Evolutionary conservation across 2,329 filamentous ascomycete genomes (phyloP), one percentile per base, ranked within the genome.

Genomic region (Cladosporium colombiae): DNA sequence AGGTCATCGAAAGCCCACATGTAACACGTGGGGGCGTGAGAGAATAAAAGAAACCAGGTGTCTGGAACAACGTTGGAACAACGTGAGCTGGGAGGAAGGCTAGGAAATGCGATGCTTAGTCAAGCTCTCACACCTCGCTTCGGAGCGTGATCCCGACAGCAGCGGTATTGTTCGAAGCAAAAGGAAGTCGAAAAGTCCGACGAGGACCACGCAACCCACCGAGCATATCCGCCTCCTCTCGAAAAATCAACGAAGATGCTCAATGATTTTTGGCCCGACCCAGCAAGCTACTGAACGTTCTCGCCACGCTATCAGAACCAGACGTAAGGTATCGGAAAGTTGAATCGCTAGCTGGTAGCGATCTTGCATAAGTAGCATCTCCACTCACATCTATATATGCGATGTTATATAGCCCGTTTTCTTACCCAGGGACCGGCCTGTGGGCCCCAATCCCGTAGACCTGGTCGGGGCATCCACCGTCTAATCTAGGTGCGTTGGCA

Each of bases 151-250:
- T 21, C 4, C 8, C n/a, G n/a, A 23, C n/a, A 21, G 31, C 29
- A 31, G 29, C 52, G n/a, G 21, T 21, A 13, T 3, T 55, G 18
- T 7, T 55, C 27, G 16, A 33, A 13, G 5, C 25, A 11, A 55
- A 18, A n/a, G 14, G n/a, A n/a, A 55, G 8, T 21, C 29, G 18
- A 21, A 55, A 21, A 8, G 27, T 10, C 18, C 52, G 18, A 55
- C 8, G 50, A 18, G 50, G 16, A 18, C 7, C 18, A 53, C 11
- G 16, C 50, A 31, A 16, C 2, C 4, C 27, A n/a, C 52, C 52
- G 52, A 55, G 52, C 52, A 55, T 33, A 7, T 55, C 52, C 52
- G 52, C 52, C 52, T 31, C 14, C 23, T 27, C 50, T 53, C 50
- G 18, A 13, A 33, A 27, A 27, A 29, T 5, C 25, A 29, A 53